These are phyloP conservation scores for Herpotrichia juniperi DNA, from an alignment of 2,329 filamentous ascomycete species.

Conservation along the genomic window DNA sequence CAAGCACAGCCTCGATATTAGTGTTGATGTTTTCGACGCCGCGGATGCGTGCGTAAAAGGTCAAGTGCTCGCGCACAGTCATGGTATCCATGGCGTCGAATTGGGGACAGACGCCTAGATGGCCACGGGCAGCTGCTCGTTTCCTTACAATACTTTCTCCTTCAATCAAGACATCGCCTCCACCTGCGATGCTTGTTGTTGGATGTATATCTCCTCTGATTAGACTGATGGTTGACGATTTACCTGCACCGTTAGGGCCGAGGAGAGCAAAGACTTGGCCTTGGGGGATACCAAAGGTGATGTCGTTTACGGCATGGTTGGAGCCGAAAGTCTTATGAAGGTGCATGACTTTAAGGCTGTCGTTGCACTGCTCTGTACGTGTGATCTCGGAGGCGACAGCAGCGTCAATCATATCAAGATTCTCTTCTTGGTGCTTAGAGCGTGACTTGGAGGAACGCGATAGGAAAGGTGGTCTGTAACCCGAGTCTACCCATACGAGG, in stretches of 20 bases:
- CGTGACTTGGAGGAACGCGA: conserved; percentile 37
- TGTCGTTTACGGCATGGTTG: conserved; percentile 80
- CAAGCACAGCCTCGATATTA: conserved; percentile 79
- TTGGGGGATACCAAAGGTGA: conserved; percentile 79
- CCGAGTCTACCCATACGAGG: conserved; percentile 81
- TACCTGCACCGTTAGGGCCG: conserved; percentile 90
- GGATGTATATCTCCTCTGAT: conserved; percentile 88
- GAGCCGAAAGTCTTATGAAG: conserved; percentile 79
- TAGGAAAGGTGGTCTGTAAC: conserved; percentile 63
- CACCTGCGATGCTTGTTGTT: conserved; percentile 58
- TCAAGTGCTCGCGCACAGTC: conserved; percentile 85
- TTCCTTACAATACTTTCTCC: conserved; percentile 74
- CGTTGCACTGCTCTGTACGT: conserved; percentile 65
- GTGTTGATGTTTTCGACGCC: conserved; percentile 76
- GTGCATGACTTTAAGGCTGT: conserved; percentile 79
- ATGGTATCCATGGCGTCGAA: conserved; percentile 81
- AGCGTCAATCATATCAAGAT: conserved; percentile 51
- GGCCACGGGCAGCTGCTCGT: conserved; percentile 72
- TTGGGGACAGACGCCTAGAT: conserved; percentile 88
- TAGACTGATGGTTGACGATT: conserved; percentile 86
- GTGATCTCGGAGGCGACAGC: conserved; percentile 70
- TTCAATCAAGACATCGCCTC: conserved; percentile 84
- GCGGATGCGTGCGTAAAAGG: conserved; percentile 84
- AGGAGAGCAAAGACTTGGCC: conserved; percentile 88
- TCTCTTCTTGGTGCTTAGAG: conserved; percentile 50